A percentile compares a stretch with the other conserved stretches of the same genome.
Evolutionary conservation across 1,284 basidiomycete genomes (phyloP).

Genomic region (Heterobasidion occidentale): DNA sequence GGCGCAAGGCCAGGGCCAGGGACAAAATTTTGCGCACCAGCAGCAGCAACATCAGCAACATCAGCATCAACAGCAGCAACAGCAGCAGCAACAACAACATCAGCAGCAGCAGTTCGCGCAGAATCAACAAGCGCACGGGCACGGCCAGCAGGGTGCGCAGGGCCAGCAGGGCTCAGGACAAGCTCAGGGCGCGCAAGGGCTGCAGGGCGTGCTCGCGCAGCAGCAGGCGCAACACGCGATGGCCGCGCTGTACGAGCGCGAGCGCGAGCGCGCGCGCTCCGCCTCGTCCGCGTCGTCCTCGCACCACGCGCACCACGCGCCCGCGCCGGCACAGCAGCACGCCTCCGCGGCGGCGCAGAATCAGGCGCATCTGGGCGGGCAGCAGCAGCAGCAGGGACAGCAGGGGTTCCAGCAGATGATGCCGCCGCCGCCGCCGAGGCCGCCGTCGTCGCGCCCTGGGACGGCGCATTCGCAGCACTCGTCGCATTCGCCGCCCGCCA

Average conservation of each 20-base stretch:
- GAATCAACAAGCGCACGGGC: no score
- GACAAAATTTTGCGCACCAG: background rate
- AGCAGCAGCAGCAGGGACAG: background rate
- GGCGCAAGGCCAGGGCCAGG: background rate
- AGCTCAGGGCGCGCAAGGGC: background rate
- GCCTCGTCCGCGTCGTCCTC: slow-evolving; percentile 9
- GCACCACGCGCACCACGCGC: slow-evolving; percentile 9
- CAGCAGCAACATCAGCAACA: slow-evolving; percentile 6
- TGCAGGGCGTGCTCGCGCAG: slow-evolving; percentile 11
- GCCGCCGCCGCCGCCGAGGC: slow-evolving; percentile 18
- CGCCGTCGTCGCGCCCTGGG: slow-evolving; percentile 24
- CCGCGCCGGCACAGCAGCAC: slow-evolving; percentile 8
- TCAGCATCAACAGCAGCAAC: slow-evolving; percentile 5
- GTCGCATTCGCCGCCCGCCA: slow-evolving; percentile 5
- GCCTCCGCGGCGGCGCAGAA: background rate
- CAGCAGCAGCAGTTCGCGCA: background rate
- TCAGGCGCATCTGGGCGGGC: background rate
- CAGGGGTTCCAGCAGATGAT: slow-evolving; percentile 9
- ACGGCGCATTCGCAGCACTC: slow-evolving; percentile 28
- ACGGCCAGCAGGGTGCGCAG: slow-evolving; percentile 1
- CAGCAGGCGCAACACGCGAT: slow-evolving; percentile 12
- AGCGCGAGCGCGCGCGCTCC: slow-evolving; percentile 3
- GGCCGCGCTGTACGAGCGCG: slow-evolving; percentile 8
- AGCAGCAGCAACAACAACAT: background rate
- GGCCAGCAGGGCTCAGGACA: slow-evolving; percentile 1